Base-by-base conservation (phyloP, 2,329 filamentous ascomycete species). In the Gaeumannomyces sp. region DNA sequence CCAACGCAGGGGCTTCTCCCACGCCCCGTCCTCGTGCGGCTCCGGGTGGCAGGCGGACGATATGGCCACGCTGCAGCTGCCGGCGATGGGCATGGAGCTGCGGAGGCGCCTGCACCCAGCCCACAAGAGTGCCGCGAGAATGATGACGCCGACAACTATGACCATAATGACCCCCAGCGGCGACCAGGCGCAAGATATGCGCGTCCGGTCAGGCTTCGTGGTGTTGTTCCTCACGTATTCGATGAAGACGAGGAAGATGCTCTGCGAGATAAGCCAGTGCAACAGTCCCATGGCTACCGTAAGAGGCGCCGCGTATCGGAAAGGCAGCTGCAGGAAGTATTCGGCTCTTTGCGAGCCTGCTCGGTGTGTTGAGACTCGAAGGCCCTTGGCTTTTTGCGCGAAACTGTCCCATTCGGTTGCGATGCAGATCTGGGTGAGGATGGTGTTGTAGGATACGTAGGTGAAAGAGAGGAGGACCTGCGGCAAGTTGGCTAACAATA, bases 401-500 rank as follows among this genome's bases (percentile, higher is more conserved):
- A 45, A 61, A n/a, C 59, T 16, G 33, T 61, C 38, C 59, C 19
- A 60, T 31, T 60, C 59, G 13, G 59, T 60, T n/a, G 59, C 59
- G 13, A 60, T 29, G 29, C 28, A 60, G 10, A 38, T 38, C 5
- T 22, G 59, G 16, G 59, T 61, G 19, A 80, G 73, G 8, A 83
- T 70, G 2, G 70, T 70, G 67, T 83, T 83, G 69, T 77, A 76
- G 1, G 72, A 69, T 3, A 82, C 70, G 68, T 84, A 83, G 1
- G 80, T 61, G n/a, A 80, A 69, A 0, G 79, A 81, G 0, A 83
- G 66, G 4, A 83, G 63, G 0, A 81, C 63, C 67, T 85, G 82
- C 1, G 81, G 80, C 0, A 74, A 31, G 66, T 85, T 85, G 50
- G 76, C 78, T 0, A 83, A 27, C 25, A 82, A 70, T 1, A 76